phyloP scores from a whole-genome alignment of 371 early-diverging fungal genomes.

The Phascolomyces articulosus region DNA sequence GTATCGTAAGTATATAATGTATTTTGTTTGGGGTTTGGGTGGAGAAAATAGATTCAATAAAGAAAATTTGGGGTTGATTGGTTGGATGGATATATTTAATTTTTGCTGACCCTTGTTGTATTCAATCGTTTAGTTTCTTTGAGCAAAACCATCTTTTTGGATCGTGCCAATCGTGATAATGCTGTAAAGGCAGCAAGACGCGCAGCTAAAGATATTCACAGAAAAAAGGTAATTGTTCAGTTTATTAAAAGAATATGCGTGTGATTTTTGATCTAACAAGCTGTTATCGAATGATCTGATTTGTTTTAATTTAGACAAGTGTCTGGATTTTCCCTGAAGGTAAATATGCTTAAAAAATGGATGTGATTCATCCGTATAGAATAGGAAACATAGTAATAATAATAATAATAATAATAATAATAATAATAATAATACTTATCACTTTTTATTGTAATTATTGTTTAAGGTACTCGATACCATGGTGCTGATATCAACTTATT shows the following conservation, averaged over 20 bases:
- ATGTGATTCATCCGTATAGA: too few species aligned
- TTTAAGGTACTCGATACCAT: conserved; percentile 70
- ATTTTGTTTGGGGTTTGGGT: conserved; percentile 12
- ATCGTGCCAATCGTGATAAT: conserved; percentile 79
- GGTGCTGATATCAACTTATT: conserved; percentile 70
- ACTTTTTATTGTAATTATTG: too few species aligned
- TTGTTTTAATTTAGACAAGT: conserved; percentile 71
- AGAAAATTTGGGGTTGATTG: too few species aligned
- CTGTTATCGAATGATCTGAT: too few species aligned
- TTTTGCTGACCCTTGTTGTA: too few species aligned
- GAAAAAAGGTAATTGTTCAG: conserved; percentile 18
- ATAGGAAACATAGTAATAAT: too few species aligned
- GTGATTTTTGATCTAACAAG: too few species aligned
- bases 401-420: too few species aligned
- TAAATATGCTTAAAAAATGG: conserved; percentile 56
- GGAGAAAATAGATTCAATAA: too few species aligned
- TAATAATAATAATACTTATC: too few species aligned
- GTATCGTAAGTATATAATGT: conserved; percentile 60
- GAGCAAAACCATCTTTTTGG: conserved; percentile 83
- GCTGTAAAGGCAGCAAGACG: conserved; percentile 79
- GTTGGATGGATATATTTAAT: too few species aligned
- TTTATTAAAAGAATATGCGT: too few species aligned
- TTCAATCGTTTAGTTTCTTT: conserved; percentile 56
- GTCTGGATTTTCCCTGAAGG: conserved; percentile 95
- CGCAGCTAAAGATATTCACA: conserved; percentile 76